Conservation (phyloP, 225 moss, liverwort and hornwort species). For the Physcomitrium patens region DNA sequence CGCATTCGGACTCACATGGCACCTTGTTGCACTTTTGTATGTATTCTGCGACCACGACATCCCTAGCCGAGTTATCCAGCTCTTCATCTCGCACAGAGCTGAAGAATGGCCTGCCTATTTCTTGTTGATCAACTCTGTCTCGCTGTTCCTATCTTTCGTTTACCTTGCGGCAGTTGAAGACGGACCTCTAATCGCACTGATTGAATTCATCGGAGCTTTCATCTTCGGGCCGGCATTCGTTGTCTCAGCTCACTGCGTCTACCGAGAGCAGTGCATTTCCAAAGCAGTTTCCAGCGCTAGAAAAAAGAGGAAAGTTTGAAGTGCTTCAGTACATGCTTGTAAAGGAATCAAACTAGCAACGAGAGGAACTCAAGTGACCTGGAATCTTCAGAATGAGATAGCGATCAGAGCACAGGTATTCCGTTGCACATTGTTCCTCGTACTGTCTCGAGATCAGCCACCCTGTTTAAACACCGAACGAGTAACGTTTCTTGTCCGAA, state of each 20-base stretch:
- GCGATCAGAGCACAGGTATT: too few species aligned
- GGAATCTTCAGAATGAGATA: too few species aligned
- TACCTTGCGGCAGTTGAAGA: constrained; percentile 59
- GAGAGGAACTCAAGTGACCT: too few species aligned
- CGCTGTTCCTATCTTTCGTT: constrained; percentile 46
- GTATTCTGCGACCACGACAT: constrained; percentile 51
- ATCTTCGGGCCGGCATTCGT: constrained; percentile 57
- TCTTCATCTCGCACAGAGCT: constrained; percentile 34
- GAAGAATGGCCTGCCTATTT: constrained; percentile 42
- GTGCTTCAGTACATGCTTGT: constrained; percentile 9
- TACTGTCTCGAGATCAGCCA: too few species aligned
- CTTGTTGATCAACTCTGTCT: constrained; percentile 43
- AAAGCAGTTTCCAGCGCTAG: constrained; percentile 28
- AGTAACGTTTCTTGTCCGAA: too few species aligned
- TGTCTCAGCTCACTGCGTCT: constrained; percentile 50
- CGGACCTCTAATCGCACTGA: constrained; percentile 35
- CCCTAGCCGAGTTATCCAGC: constrained; percentile 31
- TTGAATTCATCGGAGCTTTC: constrained; percentile 34
- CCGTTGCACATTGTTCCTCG: too few species aligned
- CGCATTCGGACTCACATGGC: constrained; percentile 58
- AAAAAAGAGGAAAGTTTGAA: constrained; percentile 41
- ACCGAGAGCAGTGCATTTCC: constrained; percentile 60
- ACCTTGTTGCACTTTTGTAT: constrained; percentile 47
- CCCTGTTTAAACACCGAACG: too few species aligned
- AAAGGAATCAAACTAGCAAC: neutral